Base-by-base conservation (phyloP, 2,329 filamentous ascomycete species). In the Calonectria naviculata region DNA sequence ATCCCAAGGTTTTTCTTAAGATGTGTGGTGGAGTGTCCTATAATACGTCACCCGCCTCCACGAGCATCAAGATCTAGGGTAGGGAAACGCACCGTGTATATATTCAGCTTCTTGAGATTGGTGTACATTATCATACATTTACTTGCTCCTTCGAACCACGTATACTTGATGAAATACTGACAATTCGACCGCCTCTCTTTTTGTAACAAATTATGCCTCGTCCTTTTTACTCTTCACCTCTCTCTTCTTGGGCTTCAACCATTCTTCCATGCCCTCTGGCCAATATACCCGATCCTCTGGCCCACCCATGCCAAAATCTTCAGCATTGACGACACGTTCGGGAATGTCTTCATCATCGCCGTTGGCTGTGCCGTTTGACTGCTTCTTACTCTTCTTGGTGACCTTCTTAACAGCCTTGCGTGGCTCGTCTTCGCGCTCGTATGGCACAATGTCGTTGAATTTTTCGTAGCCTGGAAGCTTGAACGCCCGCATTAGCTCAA, bases 401-500 rank as follows among this genome's bases (percentile, higher is more conserved):
- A 4, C 78, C 71, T 85, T 85, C 75, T 83, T 85, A 28, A 75
- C 74, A 13, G 83, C 83, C 70, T 87, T 87, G 74, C 87, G 89
- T 7, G 80, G 93, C 80, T 97, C 94, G 76, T 98, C 95, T 3
- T 89, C 87, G 0, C 95, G 89, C 68, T 92, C 90, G 79, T 95
- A 89, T 0, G 95, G 95, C 3, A 96, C 86, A 2, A 98, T 86
- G 66, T 97, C 91, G 75, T 93, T 93, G 80, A 97, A 91, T 0
- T 84, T 88, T 24, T 97, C 88, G 83, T 92, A 94, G 0, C 95
- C 95, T 0, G 95, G 94, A 0, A 98, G 87, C 77, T 93, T 95
- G 81, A 95, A 97, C 0, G 88, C 95, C 26, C 93, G 89, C 95
- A 98, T 98, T 21, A 98, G 87, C 74, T 97, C 95, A 78, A 98